These are phyloP conservation scores for Metschnikowia colocasiae DNA, from an alignment of 805 yeast species.

Conservation along the genomic window DNA sequence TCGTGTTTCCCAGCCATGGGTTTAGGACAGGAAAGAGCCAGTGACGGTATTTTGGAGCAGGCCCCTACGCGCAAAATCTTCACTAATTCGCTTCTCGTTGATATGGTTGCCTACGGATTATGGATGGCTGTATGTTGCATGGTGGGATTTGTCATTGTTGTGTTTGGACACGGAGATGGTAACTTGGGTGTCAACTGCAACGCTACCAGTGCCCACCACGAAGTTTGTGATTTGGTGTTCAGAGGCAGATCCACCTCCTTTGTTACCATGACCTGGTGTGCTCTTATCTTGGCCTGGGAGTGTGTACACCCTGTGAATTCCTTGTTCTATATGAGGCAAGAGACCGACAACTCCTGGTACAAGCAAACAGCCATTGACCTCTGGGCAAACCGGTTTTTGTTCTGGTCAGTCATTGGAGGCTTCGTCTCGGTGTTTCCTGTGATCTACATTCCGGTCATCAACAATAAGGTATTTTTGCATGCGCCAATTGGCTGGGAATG, in stretches of 20 bases:
- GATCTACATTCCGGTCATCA: constrained; percentile 39
- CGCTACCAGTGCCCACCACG: constrained; percentile 17
- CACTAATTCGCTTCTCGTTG: constrained; percentile 39
- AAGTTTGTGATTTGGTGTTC: constrained; percentile 31
- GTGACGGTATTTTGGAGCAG: constrained; percentile 35
- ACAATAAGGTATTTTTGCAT: constrained; percentile 37
- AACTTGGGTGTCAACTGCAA: constrained; percentile 38
- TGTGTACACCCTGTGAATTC: constrained; percentile 36
- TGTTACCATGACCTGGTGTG: constrained; percentile 42
- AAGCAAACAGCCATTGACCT: constrained; percentile 33
- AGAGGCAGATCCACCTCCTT: constrained; percentile 38
- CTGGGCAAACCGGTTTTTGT: constrained; percentile 35
- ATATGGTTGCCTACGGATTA: constrained; percentile 39
- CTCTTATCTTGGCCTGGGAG: constrained; percentile 39
- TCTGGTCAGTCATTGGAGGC: constrained; percentile 38
- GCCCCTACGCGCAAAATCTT: constrained; percentile 38
- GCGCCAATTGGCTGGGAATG: constrained; percentile 38
- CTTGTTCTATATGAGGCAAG: constrained; percentile 36
- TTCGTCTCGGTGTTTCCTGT: constrained; percentile 38
- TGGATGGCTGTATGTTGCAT: constrained; percentile 43
- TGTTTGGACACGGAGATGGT: constrained; percentile 38
- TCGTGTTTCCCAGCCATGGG: constrained; percentile 24
- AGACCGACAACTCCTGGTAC: constrained; percentile 36
- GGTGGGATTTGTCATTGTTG: constrained; percentile 34
- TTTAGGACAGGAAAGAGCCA: constrained; percentile 35